These are phyloP conservation scores for Boletus reticuloceps DNA, from an alignment of 768 basidiomycete species.

Conservation along the genomic window DNA sequence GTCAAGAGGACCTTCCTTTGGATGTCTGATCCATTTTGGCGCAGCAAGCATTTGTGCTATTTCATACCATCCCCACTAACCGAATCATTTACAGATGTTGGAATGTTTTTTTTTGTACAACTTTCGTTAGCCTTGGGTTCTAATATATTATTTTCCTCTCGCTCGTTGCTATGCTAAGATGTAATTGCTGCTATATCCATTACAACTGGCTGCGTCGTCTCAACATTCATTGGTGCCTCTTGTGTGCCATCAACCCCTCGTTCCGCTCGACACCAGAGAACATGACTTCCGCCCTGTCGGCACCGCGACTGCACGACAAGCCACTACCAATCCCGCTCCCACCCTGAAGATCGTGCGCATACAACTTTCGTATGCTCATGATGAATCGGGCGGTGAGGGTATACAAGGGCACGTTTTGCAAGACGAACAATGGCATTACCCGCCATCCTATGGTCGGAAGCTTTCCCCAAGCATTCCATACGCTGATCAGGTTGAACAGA, in stretches of 20 bases:
- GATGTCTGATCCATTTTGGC: conserved; percentile 68
- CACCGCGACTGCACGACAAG: not conserved
- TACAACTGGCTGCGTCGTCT: not conserved
- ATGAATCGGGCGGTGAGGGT: too few relatives aligned
- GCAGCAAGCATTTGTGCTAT: conserved; percentile 14
- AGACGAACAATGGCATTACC: too few relatives aligned
- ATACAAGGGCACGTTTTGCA: not conserved
- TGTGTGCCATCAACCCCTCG: not conserved
- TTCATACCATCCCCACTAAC: conserved; percentile 4
- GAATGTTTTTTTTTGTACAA: not conserved
- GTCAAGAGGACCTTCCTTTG: conserved; percentile 78
- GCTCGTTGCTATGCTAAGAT: too few relatives aligned
- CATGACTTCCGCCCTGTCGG: too few relatives aligned
- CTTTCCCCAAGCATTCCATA: not conserved
- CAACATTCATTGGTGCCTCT: not conserved
- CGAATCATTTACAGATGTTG: not conserved
- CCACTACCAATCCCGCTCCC: too few relatives aligned
- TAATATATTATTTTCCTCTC: not conserved
- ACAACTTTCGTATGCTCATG: too few relatives aligned
- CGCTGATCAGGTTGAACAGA: not conserved
- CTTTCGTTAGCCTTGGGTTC: not conserved
- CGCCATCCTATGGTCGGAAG: not conserved
- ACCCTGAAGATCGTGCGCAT: too few relatives aligned
- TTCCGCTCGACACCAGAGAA: not conserved
- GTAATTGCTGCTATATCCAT: too few relatives aligned